Evolutionary conservation across 805 yeast genomes (phyloP), one percentile per base, ranked within the genome.

Genomic region (Ogataea ganodermae): DNA sequence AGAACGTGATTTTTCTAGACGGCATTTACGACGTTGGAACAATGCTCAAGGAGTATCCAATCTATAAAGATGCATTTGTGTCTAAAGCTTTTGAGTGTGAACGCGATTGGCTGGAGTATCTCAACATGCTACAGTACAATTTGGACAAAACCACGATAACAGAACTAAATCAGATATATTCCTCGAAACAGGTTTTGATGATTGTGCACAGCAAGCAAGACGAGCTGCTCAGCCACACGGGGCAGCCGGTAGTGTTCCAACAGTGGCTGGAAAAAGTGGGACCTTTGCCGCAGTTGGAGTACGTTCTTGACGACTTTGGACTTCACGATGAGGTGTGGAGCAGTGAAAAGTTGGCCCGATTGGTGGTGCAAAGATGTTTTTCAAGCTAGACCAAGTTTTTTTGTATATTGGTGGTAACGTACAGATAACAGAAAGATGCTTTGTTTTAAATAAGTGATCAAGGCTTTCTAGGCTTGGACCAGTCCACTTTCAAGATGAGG

Each of bases 401-500:
- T 18, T 27, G 6, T 14, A 33, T 23, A 44, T 44, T 24, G 27
- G 27, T 32, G 18, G n/a, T 31, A 33, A 43, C 23, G 26, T 43
- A 43, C 39, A 37, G 24, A 33, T 31, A 17, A 14, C 5, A 14
- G 30, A 24, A 18, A 10, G 23, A 18, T 10, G 35, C 32, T 26
- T 27, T 23, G 17, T 12, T n/a, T 7, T 22, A 32, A 23, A 21
- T 18, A 37, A 38, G 20, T 23, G 12, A 26, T 13, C 17, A 24
- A 26, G 28, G 42, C 45, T 45, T 55, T 49, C 49, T 66, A 52
- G 73, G 80, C 63, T 76, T 80, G 30, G 83, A 78, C 79, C 80
- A 79, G 55, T 79, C 85, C 53, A 80, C 78, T 56, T 73, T 76
- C 69, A 86, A 75, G 66, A 92, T 90, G 80, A 92, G 77, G 62